Percentiles rank a stretch among this genome's conserved stretches.
Evolutionary conservation across 2,329 filamentous ascomycete species (phyloP).

Genomic region (Torrubiellomyces zombiae): DNA sequence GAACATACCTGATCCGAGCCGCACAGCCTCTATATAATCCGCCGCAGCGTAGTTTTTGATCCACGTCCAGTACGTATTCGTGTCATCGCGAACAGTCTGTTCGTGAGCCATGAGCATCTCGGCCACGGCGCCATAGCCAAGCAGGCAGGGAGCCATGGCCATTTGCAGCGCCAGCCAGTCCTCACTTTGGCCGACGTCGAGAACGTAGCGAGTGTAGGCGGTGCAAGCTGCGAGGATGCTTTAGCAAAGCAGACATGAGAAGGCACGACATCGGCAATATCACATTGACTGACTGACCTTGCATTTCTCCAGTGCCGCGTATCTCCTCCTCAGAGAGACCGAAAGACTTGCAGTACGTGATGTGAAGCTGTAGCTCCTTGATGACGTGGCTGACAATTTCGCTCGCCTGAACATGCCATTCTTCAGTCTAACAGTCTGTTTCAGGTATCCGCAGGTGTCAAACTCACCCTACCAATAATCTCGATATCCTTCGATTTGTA

Average conservation of each 20-base stretch:
- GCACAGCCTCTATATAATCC: conserved; percentile 60
- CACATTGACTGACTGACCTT: conserved; percentile 30
- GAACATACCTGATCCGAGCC: conserved; percentile 46
- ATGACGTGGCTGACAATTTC: conserved; percentile 61
- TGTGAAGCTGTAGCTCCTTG: conserved; percentile 64
- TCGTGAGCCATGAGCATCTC: conserved; percentile 48
- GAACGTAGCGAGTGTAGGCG: conserved; percentile 70
- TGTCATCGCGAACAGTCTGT: conserved; percentile 37
- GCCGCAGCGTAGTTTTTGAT: conserved; percentile 75
- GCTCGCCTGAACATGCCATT: conserved; percentile 16
- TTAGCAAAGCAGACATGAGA: not conserved
- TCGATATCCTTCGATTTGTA: conserved; percentile 67
- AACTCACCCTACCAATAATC: conserved; percentile 46
- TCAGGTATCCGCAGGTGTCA: conserved; percentile 1
- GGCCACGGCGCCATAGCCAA: conserved; percentile 78
- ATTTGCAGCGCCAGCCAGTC: conserved; percentile 81
- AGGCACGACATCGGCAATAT: not conserved
- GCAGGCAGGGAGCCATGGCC: conserved; percentile 67
- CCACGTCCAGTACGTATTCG: conserved; percentile 76
- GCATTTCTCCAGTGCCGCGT: conserved; percentile 54
- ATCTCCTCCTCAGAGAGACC: conserved; percentile 61
- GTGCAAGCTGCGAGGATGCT: conserved; percentile 47
- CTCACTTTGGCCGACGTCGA: conserved; percentile 74
- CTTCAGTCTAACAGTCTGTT: not conserved
- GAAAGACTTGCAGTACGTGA: conserved; percentile 68